These are phyloP conservation scores for Hymenoscyphus linearis DNA, from an alignment of 2,329 filamentous ascomycete genomes.

Conservation along the genomic window DNA sequence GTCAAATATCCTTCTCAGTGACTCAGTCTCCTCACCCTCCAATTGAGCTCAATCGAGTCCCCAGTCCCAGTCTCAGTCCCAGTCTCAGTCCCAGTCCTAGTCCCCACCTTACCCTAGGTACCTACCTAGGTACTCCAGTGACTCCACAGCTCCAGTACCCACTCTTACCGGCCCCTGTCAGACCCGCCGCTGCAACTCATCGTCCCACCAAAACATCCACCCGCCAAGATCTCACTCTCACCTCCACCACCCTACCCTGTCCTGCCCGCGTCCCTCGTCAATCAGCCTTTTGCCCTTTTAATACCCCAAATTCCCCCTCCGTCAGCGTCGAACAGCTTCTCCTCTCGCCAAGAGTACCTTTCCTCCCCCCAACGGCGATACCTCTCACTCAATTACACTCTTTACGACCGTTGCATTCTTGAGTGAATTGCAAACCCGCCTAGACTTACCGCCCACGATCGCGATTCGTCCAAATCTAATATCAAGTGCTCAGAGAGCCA, in stretches of 20 bases:
- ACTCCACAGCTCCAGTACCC: too few relatives aligned
- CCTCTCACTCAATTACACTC: slow-evolving; percentile 5
- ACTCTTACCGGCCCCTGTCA: background rate
- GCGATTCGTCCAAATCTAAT: background rate
- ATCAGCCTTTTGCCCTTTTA: background rate
- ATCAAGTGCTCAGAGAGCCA: background rate
- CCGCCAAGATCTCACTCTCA: background rate
- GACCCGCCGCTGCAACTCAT: background rate
- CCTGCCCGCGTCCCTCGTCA: background rate
- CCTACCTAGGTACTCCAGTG: too few relatives aligned
- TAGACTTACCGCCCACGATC: background rate
- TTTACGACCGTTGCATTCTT: slow-evolving; percentile 6
- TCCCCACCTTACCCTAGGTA: too few relatives aligned
- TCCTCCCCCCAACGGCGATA: slow-evolving; percentile 3
- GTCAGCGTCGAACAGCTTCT: background rate
- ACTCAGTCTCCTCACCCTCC: background rate
- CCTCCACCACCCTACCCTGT: background rate
- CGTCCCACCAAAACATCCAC: background rate
- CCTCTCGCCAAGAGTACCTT: slow-evolving; percentile 4
- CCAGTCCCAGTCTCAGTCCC: too few relatives aligned
- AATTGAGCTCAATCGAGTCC: background rate
- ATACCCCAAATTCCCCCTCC: background rate
- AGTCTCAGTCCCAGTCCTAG: too few relatives aligned
- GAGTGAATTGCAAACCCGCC: slow-evolving; percentile 3
- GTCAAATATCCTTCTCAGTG: background rate